Conservation (phyloP, 306 rosid genomes). For the Oxytropis ochrocephala region DNA sequence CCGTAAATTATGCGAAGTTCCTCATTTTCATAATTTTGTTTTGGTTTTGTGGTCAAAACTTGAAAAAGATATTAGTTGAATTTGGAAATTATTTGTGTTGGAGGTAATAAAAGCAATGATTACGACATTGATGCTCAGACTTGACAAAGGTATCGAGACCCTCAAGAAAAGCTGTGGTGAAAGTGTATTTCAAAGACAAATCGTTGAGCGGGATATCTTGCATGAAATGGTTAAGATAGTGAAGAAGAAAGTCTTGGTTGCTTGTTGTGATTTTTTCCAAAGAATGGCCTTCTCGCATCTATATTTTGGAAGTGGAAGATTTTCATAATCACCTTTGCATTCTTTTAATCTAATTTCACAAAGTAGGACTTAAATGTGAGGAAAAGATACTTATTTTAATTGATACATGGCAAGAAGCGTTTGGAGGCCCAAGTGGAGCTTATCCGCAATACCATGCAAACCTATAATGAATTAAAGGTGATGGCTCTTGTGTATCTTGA, state of each 20-base stretch:
- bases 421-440: slow-evolving; percentile 71
- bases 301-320: slow-evolving; percentile 1
- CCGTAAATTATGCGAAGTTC: neutral
- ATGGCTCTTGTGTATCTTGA: slow-evolving; percentile 10
- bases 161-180: slow-evolving; percentile 92
- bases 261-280: slow-evolving; percentile 15
- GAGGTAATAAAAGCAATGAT: slow-evolving; percentile 1
- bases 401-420: slow-evolving; percentile 97
- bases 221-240: slow-evolving; percentile 96
- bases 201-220: slow-evolving; percentile 80
- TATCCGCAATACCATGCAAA: slow-evolving; percentile 86
- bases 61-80: neutral
- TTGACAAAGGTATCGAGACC: slow-evolving; percentile 82
- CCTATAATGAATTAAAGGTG: slow-evolving; percentile 82
- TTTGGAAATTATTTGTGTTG: neutral
- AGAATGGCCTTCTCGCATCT: slow-evolving; percentile 1
- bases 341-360: slow-evolving; percentile 38
- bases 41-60: neutral
- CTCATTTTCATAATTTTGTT: neutral
- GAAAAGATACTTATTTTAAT: slow-evolving; percentile 83
- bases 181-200: slow-evolving; percentile 73
- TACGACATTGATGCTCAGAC: slow-evolving; percentile 8
- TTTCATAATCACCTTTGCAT: slow-evolving; percentile 19
- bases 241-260: slow-evolving; percentile 73
- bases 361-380: slow-evolving; percentile 89